Base-by-base conservation (phyloP, 2,329 filamentous ascomycete species). In the Paecilomyces dactylethromorphus region DNA sequence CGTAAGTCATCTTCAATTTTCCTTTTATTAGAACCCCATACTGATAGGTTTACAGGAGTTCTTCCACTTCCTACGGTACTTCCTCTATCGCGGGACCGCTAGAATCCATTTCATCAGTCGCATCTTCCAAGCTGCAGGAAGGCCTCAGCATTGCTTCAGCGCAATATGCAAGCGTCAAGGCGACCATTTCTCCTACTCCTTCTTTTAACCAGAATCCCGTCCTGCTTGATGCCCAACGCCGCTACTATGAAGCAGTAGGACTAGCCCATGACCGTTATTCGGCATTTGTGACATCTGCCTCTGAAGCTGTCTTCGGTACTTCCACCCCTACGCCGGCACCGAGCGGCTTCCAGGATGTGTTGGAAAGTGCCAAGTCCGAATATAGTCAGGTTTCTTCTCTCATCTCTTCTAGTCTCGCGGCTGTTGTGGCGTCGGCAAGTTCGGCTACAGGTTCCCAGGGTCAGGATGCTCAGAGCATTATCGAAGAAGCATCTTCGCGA, bases 241-340 rank as follows among this genome's bases (percentile, higher is more conserved):
- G 88, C 59, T 93, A 93, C 73, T 92, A 91, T 65, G 88, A 91
- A 63, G 90, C 87, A 11, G 74, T 94, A 24, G 91, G 91, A 29
- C 73, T 91, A 52, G 91, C 91, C 0, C 88, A 95, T 67, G 90
- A 87, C 51, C 85, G 87, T 39, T 94, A 94, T 71, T 86, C 87
- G 4, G 87, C 87, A 55, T 93, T 94, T 67, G 64, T 94, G 1
- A 81, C 81, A 12, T 86, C 87, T 3, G 90, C 89, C 7, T 91
- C 88, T 10, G 85, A 83, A 35, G 89, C 87, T 21, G 78, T 91
- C 49, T 87, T 84, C 58, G 85, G 85, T 6, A 84, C 84, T 11
- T 83, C 86, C 15, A 87, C 84, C 1, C 69, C 73, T 50, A 69
- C 68, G 0, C 64, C 73, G 22, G 64, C 64, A 53, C 61, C 66